Base-by-base conservation (phyloP, 1,284 basidiomycete genomes). In the Spongispora temasekensis region DNA sequence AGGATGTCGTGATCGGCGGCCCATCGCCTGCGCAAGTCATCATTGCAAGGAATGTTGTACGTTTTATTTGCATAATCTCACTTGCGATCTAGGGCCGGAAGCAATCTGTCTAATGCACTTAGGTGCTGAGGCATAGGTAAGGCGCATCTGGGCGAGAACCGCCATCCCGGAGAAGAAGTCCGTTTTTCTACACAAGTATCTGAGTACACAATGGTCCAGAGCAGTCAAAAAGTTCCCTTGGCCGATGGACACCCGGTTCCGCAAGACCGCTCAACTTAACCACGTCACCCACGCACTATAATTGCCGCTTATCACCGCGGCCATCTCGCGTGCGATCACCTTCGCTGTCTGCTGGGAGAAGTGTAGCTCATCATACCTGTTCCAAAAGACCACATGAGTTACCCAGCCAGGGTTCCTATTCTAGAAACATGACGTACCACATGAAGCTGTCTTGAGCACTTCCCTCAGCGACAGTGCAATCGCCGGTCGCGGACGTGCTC, bases 341-440 rank as follows among this genome's bases (percentile, higher is more conserved):
- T 75, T 69, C n/a, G 72, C 70, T 3, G 69, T 63, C 59, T 78
- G 75, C 56, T 76, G 69, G 0, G 73, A 74, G 27, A 71, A 60
- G 53, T 72, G 71, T 13, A 71, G 63, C n/a, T 74, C 69, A 50
- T 74, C 71, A 27, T 68, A 72, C 72, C 76, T 71, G 19, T 15
- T 7, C 9, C 35, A 35, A n/a, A 28, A 28, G 10, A 10, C 17
- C 25, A 17, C 32, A 35, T 35, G 32, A 35, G 32, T n/a, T n/a
- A 23, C 25, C 17, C 23, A 34, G 30, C 32, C 21, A 15, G n/a
- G 10, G 27, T 13, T 7, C 3, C 19, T 10, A 9, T 21, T 12
- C 28, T 28, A 27, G 46, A 28, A 27, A 48, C 17, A 19, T 13
- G 32, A 62, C 68, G 46, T 37, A 73, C 76, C 76, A 77, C 51